phyloP scores from a whole-genome alignment of 2,329 filamentous ascomycete species.

The Fusarium gaditjirri region DNA sequence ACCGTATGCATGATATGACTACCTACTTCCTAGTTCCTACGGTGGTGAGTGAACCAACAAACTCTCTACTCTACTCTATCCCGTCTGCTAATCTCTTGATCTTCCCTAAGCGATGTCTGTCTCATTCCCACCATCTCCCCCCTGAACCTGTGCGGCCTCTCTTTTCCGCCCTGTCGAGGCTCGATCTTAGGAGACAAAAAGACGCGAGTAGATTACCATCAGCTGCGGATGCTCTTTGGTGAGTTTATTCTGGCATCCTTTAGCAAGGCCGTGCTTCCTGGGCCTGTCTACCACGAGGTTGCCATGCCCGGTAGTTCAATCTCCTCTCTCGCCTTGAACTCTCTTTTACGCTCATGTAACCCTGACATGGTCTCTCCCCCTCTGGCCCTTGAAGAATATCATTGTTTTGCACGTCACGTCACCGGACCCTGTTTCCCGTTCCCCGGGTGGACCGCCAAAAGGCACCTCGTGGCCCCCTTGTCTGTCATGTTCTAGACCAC shows the following conservation, averaged over 20 bases:
- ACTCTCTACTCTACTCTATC: not conserved
- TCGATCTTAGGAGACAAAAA: not conserved
- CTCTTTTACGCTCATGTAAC: conserved; percentile 1
- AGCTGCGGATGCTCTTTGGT: rapidly evolving
- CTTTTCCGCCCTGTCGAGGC: conserved; percentile 14
- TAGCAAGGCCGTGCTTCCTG: not conserved
- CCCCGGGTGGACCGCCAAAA: conserved; percentile 23
- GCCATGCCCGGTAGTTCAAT: not conserved
- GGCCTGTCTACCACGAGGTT: conserved; percentile 9
- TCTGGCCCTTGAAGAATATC: not conserved
- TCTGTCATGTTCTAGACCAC: conserved; percentile 18
- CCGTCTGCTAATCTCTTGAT: not conserved
- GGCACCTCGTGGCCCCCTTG: conserved; percentile 35
- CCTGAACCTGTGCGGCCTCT: conserved; percentile 12
- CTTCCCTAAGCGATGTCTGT: not conserved
- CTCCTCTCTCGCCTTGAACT: not conserved
- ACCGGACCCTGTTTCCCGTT: not conserved
- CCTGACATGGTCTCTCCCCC: not conserved
- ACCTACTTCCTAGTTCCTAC: not conserved
- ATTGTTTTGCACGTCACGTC: not conserved
- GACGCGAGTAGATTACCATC: too few relatives aligned
- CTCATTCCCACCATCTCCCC: not conserved
- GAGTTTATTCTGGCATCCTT: not conserved
- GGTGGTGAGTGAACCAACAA: not conserved
- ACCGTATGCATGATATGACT: not conserved